Evolutionary conservation across 768 basidiomycete species (phyloP), one percentile per base, ranked within the genome.

Genomic region (Kwoniella sp.): DNA sequence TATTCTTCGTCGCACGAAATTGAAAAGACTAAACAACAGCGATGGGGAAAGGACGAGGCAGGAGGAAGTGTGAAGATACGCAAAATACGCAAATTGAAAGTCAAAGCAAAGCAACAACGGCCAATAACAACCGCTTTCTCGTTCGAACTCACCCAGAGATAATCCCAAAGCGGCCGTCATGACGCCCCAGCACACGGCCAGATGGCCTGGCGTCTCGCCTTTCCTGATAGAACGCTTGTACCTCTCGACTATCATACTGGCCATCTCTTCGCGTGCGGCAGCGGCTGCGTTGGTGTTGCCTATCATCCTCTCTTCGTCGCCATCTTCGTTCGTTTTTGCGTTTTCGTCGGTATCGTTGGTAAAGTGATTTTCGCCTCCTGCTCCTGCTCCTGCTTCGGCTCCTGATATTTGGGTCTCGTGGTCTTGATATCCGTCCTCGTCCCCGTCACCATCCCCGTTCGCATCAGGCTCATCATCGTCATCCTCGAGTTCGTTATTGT

Each of bases 121-220:
- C n/a, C n/a, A n/a, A n/a, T n/a, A n/a, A n/a, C n/a, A n/a, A n/a
- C n/a, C n/a, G n/a, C n/a, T n/a, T n/a, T n/a, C n/a, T 12, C 17
- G 17, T 4, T 9, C 22, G 1, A 15, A 70, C 76, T 58, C 72
- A 93, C 94, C 89, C 68, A 89, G 79, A 11, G 87, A 85, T 38
- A 93, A 81, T 7, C 87, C 88, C 15, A 97, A 84, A 0, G 88
- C 87, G 23, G 87, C 89, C 1, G 90, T 90, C 58, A 99, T 81
- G 1, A 91, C 84, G 2, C 91, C 96, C 74, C 93, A 99, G 79
- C 92, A 95, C 17, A 92, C 82, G 0, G 93, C 91, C 48, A 96
- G 84, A 82, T 99, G 95, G 0, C 93, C 95, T 28, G 83, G 85
- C 0, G 85, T 84, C 34, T 86, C 85, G 55, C 88, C 90, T 30